A percentile compares a stretch with the other conserved stretches of the same genome.
phyloP scores from a whole-genome alignment of 2,329 filamentous ascomycete genomes.

The Penicillium sclerotiorum region DNA sequence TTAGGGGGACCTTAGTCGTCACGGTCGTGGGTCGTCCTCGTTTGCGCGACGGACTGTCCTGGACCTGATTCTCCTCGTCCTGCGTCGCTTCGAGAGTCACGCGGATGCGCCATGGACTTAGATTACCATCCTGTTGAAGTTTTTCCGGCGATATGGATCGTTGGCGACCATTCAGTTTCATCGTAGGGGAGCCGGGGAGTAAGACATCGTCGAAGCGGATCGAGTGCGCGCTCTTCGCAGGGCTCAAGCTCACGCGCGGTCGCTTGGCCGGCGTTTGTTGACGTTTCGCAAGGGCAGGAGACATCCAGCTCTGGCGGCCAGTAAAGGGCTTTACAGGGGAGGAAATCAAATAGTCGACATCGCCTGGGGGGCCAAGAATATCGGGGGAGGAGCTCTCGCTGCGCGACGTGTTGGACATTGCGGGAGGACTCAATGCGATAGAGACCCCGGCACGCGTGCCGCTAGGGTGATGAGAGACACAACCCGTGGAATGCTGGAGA shows the following conservation, averaged over 20 bases:
- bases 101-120: conserved; percentile 52
- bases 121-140: conserved; percentile 39
- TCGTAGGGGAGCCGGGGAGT: conserved; percentile 42
- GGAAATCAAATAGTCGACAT: conserved; percentile 46
- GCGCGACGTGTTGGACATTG: conserved; percentile 37
- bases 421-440: conserved; percentile 16
- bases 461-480: conserved; percentile 21
- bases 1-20: conserved; percentile 47
- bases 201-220: conserved; percentile 47
- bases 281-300: conserved; percentile 36
- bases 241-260: conserved; percentile 38
- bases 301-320: conserved; percentile 44
- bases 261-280: conserved; percentile 39
- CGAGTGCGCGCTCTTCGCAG: conserved; percentile 41
- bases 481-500: conserved; percentile 21
- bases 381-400: conserved; percentile 47
- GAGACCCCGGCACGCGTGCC: conserved; percentile 27
- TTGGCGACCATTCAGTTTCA: conserved; percentile 32
- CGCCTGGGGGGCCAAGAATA: conserved; percentile 45
- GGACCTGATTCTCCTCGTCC: conserved; percentile 38
- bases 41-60: conserved; percentile 35
- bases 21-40: conserved; percentile 34
- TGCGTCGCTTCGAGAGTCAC: conserved; percentile 53
- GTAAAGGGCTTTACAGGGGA: conserved; percentile 43
- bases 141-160: conserved; percentile 43